These are phyloP conservation scores for Aspergillus sp. DNA, from an alignment of 2,329 filamentous ascomycete species.

Conservation along the genomic window DNA sequence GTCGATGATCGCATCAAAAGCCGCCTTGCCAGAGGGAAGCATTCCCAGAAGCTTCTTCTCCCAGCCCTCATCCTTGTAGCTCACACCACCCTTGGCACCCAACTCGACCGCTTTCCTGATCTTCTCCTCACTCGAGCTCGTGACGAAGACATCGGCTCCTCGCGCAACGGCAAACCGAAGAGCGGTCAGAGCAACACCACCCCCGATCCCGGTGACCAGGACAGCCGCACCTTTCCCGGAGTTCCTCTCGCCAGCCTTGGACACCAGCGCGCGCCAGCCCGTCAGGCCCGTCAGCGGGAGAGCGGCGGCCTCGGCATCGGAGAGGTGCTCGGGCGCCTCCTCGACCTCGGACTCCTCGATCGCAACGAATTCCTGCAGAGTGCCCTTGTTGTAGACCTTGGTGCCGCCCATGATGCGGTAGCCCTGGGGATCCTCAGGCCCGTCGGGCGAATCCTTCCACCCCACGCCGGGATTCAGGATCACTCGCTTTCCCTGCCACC, in stretches of 20 bases:
- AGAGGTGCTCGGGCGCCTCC: constrained; percentile 62
- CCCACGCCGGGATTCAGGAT: constrained; percentile 68
- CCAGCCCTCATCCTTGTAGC: constrained; percentile 71
- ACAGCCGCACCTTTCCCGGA: constrained; percentile 57
- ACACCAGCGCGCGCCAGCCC: constrained; percentile 75
- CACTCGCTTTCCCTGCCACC: constrained; percentile 59
- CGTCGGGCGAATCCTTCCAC: constrained; percentile 63
- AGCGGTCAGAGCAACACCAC: constrained; percentile 76
- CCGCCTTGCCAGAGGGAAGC: constrained; percentile 55
- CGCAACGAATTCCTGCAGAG: constrained; percentile 62
- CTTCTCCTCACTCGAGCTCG: constrained; percentile 64
- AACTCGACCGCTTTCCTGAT: constrained; percentile 59
- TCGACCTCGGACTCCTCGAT: constrained; percentile 67
- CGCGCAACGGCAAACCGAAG: constrained; percentile 68
- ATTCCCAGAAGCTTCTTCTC: constrained; percentile 58
- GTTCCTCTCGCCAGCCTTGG: constrained; percentile 58
- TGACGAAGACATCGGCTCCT: constrained; percentile 73
- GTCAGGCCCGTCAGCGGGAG: constrained; percentile 79
- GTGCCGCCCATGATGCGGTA: constrained; percentile 46
- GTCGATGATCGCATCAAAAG: constrained; percentile 77
- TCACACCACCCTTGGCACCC: constrained; percentile 73
- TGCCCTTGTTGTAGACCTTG: constrained; percentile 55
- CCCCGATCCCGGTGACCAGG: constrained; percentile 82
- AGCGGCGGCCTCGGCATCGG: constrained; percentile 66
- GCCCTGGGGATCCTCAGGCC: constrained; percentile 55